Conservation (phyloP, 208 protist species). For the Leishmania turanica region DNA sequence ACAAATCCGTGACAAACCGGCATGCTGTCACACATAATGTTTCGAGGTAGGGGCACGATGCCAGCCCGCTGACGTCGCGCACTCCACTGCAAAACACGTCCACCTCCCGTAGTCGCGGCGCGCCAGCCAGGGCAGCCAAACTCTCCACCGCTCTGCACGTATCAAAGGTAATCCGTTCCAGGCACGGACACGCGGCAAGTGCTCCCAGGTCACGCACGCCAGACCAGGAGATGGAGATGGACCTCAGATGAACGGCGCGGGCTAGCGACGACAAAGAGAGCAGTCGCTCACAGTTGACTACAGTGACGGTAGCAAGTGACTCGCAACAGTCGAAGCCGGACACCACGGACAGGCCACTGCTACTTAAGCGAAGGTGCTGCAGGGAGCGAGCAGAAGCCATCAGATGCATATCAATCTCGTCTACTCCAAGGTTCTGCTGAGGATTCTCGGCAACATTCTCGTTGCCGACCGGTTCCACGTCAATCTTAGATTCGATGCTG, state of each 20-base stretch:
- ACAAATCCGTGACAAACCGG: slow-evolving; percentile 7
- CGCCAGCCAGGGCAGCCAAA: slow-evolving; percentile 2
- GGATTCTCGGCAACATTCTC: neutral
- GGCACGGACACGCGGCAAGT: neutral
- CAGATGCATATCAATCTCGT: slow-evolving; percentile 6
- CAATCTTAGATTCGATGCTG: neutral
- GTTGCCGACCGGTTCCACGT: neutral
- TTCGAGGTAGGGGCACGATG: slow-evolving; percentile 10
- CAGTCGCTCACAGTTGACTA: neutral
- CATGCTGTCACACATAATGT: slow-evolving; percentile 1
- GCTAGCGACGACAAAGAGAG: slow-evolving; percentile 2
- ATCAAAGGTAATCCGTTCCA: slow-evolving; percentile 6
- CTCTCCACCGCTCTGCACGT: slow-evolving; percentile 7
- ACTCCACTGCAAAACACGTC: slow-evolving; percentile 12
- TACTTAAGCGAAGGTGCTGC: slow-evolving; percentile 1
- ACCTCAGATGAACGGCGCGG: neutral
- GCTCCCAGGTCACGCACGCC: slow-evolving; percentile 4
- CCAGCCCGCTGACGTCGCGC: slow-evolving; percentile 1
- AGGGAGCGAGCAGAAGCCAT: slow-evolving; percentile 3
- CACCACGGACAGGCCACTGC: neutral
- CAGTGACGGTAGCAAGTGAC: slow-evolving; percentile 1
- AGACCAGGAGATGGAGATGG: slow-evolving; percentile 12
- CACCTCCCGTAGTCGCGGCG: slow-evolving; percentile 5
- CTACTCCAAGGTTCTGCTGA: neutral
- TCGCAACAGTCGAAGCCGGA: slow-evolving; percentile 4